These are phyloP conservation scores for Zygoascus sp. DNA, from an alignment of 1,139 yeast species.

Conservation along the genomic window DNA sequence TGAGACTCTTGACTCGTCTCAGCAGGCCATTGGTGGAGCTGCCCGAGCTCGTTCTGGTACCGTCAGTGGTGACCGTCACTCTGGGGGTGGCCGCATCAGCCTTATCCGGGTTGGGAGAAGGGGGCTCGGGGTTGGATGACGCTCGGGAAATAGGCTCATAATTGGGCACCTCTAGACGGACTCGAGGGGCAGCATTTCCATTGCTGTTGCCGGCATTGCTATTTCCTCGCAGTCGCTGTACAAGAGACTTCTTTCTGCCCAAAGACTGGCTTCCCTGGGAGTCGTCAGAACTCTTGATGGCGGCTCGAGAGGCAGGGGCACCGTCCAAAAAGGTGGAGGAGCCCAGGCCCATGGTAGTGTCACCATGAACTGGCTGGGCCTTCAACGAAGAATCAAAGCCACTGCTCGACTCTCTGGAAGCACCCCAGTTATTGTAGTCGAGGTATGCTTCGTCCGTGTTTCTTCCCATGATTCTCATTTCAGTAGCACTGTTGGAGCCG, in stretches of 20 bases:
- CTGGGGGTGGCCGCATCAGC: neutral
- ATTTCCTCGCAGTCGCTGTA: slow-evolving; percentile 50
- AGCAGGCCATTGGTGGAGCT: slow-evolving; percentile 43
- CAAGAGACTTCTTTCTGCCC: too few relatives aligned
- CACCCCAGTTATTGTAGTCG: slow-evolving; percentile 19
- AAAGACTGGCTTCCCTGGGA: too few relatives aligned
- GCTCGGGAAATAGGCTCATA: slow-evolving; percentile 17
- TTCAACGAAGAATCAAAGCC: slow-evolving; percentile 63
- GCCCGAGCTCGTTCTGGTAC: neutral
- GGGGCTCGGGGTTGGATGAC: slow-evolving; percentile 18
- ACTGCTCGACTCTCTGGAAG: slow-evolving; percentile 1
- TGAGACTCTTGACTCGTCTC: slow-evolving; percentile 83
- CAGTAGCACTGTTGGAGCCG: slow-evolving; percentile 35
- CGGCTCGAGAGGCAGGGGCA: slow-evolving; percentile 77
- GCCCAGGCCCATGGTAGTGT: slow-evolving; percentile 81
- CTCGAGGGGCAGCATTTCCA: slow-evolving; percentile 20
- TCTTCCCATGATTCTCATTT: slow-evolving; percentile 36
- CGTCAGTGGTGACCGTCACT: neutral
- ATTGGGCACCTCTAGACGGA: slow-evolving; percentile 9
- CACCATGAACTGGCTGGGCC: slow-evolving; percentile 77
- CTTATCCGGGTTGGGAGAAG: slow-evolving; percentile 4
- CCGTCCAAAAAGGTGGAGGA: slow-evolving; percentile 91
- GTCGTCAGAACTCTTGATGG: slow-evolving; percentile 39
- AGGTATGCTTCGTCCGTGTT: slow-evolving; percentile 32
- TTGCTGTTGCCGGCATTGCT: slow-evolving; percentile 16